Evolutionary conservation across 2,329 filamentous ascomycete genomes (phyloP), one percentile per base, ranked within the genome.

Genomic region (Hypoxylon sp.): DNA sequence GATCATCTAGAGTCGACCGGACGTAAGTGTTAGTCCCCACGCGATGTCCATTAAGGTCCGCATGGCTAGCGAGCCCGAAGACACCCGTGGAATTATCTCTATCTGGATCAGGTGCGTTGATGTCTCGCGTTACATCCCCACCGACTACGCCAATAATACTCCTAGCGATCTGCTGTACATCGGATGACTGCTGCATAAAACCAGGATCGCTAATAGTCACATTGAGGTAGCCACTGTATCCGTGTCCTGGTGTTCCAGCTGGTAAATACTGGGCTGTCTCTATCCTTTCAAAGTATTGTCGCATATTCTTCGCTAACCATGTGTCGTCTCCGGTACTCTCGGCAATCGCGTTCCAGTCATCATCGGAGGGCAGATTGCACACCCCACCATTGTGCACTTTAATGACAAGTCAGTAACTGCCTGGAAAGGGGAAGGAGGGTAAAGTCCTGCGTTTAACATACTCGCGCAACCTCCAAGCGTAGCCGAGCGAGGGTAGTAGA

Each of bases 21-120:
- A 85, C 85, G 74, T 74, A 82, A 78, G 72, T 88, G 83, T 79
- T 82, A 81, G 66, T 85, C 78, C 70, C 85, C 84, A 60, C 78
- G 30, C 76, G 72, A 42, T 73, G 74, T 3, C 76, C 76, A 22
- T 72, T 73, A 27, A 62, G 74, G 33, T 77, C 73, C 0, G 71
- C 73, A 51, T 78, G 76, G 30, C 64, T 72, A 1, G 74, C 71
- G 13, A 77, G 70, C 2, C 70, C 74, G 48, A 77, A 77, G 50
- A 77, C 73, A 1, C 76, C 75, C 8, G 73, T 77, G 7, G 66
- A 37, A 13, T 75, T 74, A 54, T 77, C 76, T 51, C 75, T 70
- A 33, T 76, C 68, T 10, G 74, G 72, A 31, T 75, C 71, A 3
- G 63, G 53, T 4, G 74, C 67, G 57, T 78, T 78, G 48, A 75